These are phyloP conservation scores for Komagataella pastoris DNA, from an alignment of 805 yeast genomes.

Conservation along the genomic window DNA sequence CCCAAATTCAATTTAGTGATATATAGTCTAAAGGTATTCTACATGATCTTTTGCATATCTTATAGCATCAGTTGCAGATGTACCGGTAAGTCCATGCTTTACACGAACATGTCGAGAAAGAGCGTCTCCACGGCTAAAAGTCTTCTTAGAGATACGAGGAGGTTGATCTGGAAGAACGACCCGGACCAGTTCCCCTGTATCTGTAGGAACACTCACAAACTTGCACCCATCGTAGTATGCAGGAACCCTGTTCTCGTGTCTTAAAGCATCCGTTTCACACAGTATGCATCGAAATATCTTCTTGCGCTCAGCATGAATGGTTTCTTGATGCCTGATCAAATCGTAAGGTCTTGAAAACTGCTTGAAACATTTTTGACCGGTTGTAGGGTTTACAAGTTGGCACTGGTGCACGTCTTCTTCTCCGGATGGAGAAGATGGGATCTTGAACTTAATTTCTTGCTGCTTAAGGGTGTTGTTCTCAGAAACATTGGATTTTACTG, in stretches of 20 bases:
- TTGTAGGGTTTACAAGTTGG: conserved; percentile 41
- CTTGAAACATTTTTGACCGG: conserved; percentile 56
- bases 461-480: not conserved
- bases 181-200: conserved; percentile 8
- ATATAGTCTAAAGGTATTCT: conserved; percentile 26
- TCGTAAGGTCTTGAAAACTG: conserved; percentile 92
- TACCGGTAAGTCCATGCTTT: conserved; percentile 64
- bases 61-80: conserved; percentile 57
- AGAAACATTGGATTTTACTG: not conserved
- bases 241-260: conserved; percentile 24
- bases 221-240: conserved; percentile 21
- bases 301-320: conserved; percentile 84
- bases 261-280: conserved; percentile 60
- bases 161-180: conserved; percentile 7
- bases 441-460: not conserved
- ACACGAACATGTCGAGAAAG: conserved; percentile 86
- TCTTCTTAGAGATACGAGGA: conserved; percentile 29
- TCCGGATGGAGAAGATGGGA: not conserved
- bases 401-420: conserved; percentile 36
- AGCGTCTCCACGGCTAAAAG: conserved; percentile 91
- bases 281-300: conserved; percentile 76
- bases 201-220: conserved; percentile 12
- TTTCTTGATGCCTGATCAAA: conserved; percentile 88
- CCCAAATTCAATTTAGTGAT: not conserved
- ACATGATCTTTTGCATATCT: conserved; percentile 69